Evolutionary conservation across 108 stramenopile genomes (phyloP).

Genomic region (Nannochloropsis gaditana): DNA sequence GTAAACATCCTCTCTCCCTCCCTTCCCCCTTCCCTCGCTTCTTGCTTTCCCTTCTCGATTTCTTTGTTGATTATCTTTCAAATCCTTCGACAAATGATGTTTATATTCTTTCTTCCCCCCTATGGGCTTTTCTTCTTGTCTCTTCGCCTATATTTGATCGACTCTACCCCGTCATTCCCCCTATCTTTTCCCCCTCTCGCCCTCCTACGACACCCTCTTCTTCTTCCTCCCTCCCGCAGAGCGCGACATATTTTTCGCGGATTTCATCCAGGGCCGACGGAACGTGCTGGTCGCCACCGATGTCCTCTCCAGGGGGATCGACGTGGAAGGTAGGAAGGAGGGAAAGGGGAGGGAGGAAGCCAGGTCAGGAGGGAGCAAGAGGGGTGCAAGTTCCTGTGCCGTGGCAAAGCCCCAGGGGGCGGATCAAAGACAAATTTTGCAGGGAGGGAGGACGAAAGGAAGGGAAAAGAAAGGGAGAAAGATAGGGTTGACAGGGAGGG

Average conservation of each 20-base stretch:
- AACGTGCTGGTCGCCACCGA: background rate
- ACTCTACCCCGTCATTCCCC: background rate
- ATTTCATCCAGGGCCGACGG: background rate
- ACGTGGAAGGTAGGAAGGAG: background rate
- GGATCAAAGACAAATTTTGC: too few species aligned
- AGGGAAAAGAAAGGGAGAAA: background rate
- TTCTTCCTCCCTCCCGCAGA: background rate
- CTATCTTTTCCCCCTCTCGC: background rate
- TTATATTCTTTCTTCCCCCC: background rate
- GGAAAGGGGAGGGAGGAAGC: background rate
- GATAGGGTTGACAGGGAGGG: constrained; percentile 40
- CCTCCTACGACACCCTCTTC: background rate
- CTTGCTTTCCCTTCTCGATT: background rate
- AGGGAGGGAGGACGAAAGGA: background rate
- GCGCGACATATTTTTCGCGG: background rate
- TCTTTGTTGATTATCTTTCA: constrained; percentile 50
- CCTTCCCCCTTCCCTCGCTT: background rate
- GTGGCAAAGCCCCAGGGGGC: too few species aligned
- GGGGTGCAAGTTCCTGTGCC: too few species aligned
- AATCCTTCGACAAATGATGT: background rate
- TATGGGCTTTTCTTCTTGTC: background rate
- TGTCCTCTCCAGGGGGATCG: background rate
- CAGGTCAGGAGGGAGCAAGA: background rate
- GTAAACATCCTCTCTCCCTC: background rate
- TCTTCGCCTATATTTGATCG: constrained; percentile 36